Evolutionary conservation across 106 monocot genomes (phyloP).

Genomic region (Dendrobium huoshanense): DNA sequence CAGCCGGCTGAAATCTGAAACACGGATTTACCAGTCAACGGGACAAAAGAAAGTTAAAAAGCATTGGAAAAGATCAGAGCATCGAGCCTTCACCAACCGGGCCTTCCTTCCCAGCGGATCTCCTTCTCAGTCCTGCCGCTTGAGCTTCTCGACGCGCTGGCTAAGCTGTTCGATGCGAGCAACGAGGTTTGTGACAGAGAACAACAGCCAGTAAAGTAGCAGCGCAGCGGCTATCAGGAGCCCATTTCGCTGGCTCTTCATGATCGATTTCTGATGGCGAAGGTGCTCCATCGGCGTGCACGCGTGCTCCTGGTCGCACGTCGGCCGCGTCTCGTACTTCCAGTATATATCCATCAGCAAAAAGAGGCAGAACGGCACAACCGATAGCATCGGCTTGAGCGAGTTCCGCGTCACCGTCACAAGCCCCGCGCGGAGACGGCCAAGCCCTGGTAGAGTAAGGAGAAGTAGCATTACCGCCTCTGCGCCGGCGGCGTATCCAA

Average conservation of each 20-base stretch:
- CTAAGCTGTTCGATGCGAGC: slow-evolving; percentile 32
- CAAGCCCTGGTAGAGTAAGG: slow-evolving; percentile 59
- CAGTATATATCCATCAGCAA: slow-evolving; percentile 68
- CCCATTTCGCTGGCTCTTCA: slow-evolving; percentile 73
- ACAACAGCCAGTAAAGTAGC: slow-evolving; percentile 64
- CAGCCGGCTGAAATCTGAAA: not conserved
- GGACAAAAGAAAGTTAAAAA: not conserved
- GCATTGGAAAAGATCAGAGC: not conserved
- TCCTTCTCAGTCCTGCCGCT: slow-evolving; percentile 22
- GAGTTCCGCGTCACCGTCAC: slow-evolving; percentile 35
- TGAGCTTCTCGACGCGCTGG: slow-evolving; percentile 53
- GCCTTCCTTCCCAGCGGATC: not conserved
- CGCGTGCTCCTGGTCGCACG: slow-evolving; percentile 41
- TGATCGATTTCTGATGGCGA: slow-evolving; percentile 53
- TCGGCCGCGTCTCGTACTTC: slow-evolving; percentile 69
- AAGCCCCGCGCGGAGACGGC: slow-evolving; percentile 45
- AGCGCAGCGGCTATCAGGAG: slow-evolving; percentile 57
- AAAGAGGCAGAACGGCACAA: slow-evolving; percentile 73
- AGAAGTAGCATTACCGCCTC: slow-evolving; percentile 73
- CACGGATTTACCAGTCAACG: not conserved
- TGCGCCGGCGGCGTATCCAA: slow-evolving; percentile 61
- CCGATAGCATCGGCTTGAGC: slow-evolving; percentile 60
- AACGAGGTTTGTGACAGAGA: slow-evolving; percentile 43
- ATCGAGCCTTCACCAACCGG: not conserved
- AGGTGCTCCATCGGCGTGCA: slow-evolving; percentile 67